Conservation (phyloP, 305 asterid genomes). For the Nicotiana rustica region DNA sequence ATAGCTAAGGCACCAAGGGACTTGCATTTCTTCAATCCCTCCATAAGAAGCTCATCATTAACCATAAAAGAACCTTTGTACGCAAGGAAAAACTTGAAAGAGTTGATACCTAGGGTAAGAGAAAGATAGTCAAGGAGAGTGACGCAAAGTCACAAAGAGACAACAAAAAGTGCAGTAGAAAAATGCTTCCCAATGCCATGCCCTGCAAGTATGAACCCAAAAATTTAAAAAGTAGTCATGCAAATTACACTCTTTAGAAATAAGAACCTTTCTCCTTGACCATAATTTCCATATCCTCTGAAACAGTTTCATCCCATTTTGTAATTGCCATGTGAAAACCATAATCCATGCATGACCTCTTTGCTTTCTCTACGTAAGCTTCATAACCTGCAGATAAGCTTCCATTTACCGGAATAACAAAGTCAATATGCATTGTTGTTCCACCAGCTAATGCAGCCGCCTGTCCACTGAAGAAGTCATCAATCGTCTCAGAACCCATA, state of each 20-base stretch:
- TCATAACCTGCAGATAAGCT: constrained; percentile 83
- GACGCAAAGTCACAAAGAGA: neutral
- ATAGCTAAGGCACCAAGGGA: constrained; percentile 95
- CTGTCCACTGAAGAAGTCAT: constrained; percentile 93
- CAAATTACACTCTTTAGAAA: neutral
- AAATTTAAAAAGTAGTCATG: neutral
- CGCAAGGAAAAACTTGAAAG: constrained; percentile 93
- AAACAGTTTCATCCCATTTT: constrained; percentile 90
- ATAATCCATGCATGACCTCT: constrained; percentile 89
- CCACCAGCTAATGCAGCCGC: constrained; percentile 99
- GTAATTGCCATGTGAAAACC: constrained; percentile 99
- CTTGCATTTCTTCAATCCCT: constrained; percentile 94
- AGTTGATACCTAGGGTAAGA: constrained; percentile 74
- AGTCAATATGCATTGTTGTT: constrained; percentile 97
- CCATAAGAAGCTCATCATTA: constrained; percentile 82
- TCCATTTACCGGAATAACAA: constrained; percentile 91
- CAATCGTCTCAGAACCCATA: constrained; percentile 89
- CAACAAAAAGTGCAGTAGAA: neutral
- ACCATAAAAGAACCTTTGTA: constrained; percentile 96
- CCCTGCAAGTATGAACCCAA: neutral
- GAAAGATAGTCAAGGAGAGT: constrained; percentile 40
- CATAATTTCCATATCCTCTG: constrained; percentile 92
- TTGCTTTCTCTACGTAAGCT: constrained; percentile 79
- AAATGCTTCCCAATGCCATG: constrained; percentile 12
- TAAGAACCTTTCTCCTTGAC: constrained; percentile 83